Evolutionary conservation across 1,139 yeast species (phyloP).

Genomic region (Hyphopichia pseudoburtonii): DNA sequence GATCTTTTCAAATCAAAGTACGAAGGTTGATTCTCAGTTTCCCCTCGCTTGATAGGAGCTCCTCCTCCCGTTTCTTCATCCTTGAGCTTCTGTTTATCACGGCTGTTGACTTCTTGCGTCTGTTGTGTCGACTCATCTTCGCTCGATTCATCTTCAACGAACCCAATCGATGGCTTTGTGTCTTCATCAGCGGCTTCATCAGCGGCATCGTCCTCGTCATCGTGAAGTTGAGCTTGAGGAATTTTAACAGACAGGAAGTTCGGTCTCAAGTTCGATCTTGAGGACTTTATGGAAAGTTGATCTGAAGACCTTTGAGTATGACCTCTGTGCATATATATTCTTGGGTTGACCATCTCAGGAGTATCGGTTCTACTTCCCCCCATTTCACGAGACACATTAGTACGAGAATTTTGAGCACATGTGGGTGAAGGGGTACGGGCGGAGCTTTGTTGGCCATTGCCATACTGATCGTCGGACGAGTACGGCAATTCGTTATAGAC

Average conservation of each 20-base stretch:
- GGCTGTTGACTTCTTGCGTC: too few relatives aligned
- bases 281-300: conserved; percentile 31
- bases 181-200: conserved; percentile 16
- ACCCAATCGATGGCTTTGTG: conserved; percentile 31
- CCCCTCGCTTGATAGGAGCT: too few relatives aligned
- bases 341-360: too few relatives aligned
- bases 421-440: too few relatives aligned
- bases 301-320: conserved; percentile 5
- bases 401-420: too few relatives aligned
- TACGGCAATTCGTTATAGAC: too few relatives aligned
- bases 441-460: too few relatives aligned
- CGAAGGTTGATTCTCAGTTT: neutral
- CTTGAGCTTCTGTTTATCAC: too few relatives aligned
- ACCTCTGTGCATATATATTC: neutral
- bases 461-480: too few relatives aligned
- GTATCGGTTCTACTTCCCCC: too few relatives aligned
- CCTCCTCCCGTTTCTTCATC: too few relatives aligned
- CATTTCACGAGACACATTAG: too few relatives aligned
- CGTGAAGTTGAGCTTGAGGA: conserved; percentile 70
- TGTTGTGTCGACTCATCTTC: conserved; percentile 12
- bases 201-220: conserved; percentile 33
- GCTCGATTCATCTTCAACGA: conserved; percentile 22
- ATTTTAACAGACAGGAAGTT: conserved; percentile 77
- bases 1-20: conserved; percentile 4
- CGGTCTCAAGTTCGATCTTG: conserved; percentile 50